Base-by-base conservation (phyloP, 768 basidiomycete species). In the Tephrocybe sp. region DNA sequence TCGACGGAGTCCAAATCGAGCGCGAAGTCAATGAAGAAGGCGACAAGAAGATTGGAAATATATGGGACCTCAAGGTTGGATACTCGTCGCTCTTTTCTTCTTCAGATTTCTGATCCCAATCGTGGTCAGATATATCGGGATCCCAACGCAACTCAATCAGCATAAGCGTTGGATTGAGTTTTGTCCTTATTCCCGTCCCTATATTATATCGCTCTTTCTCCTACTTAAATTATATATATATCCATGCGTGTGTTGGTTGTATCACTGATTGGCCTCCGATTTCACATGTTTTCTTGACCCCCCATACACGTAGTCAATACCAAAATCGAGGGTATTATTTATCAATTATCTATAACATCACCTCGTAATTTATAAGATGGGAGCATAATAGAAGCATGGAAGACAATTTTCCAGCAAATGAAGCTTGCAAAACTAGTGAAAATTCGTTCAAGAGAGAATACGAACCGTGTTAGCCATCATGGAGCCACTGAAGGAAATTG, bases 31-130 rank as follows among this genome's bases (percentile, higher is more conserved):
- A 53, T 1, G 66, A 61, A 9, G 63, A 64, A 11, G 65, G 51
- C 8, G 67, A 73, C 9, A 73, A 72, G 61, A 76, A 67, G 46
- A 77, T 88, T 44, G 87, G 87, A 18, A 79, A 87, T 62, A 81
- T 92, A 51, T 92, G 85, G 89, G 75, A 74, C 66, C 71, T 84
- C 47, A 87, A 87, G 77, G 86, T 87, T n/a, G 30, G 73, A 63
- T 18, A 45, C 36, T 15, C 36, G n/a, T n/a, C n/a, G n/a, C n/a
- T 12, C 27, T 9, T 27, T 49, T 36, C 36, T 19, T 43, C 22
- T 26, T n/a, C 39, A n/a, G n/a, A n/a, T n/a, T n/a, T 8, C 47
- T 59, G 25, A 56, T 41, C 31, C 15, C 21, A 6, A 38, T 36
- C 44, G 18, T 30, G n/a, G 55, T n/a, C 46, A 78, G 77, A 74